Percentiles rank a stretch among this genome's conserved stretches.
These are phyloP conservation scores for Ceratocystis diversiconidia DNA, from an alignment of 2,329 filamentous ascomycete species.

Conservation along the genomic window DNA sequence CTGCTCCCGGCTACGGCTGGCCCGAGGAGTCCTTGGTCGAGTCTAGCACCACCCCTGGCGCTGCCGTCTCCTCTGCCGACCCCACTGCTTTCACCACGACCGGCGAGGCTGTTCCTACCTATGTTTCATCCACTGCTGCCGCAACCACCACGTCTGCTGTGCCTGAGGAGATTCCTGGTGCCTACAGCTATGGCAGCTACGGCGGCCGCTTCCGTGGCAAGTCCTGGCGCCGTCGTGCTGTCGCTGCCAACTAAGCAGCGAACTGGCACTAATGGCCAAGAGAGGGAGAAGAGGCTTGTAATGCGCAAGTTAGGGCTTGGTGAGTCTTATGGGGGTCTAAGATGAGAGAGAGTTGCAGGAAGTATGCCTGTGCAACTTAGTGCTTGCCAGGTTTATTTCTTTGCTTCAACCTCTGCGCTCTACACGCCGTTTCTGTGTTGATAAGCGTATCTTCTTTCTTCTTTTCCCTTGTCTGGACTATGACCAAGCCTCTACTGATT, in stretches of 20 bases:
- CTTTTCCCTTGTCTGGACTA: neutral
- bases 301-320: neutral
- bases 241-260: slow-evolving; percentile 8
- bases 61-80: slow-evolving; percentile 13
- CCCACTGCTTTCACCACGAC: neutral
- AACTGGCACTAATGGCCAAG: neutral
- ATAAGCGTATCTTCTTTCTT: neutral
- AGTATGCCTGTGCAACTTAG: too few relatives aligned
- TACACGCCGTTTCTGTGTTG: neutral
- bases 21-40: neutral
- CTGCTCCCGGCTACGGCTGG: slow-evolving; percentile 1
- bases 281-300: neutral
- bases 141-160: neutral
- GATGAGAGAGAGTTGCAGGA: too few relatives aligned
- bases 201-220: slow-evolving; percentile 10
- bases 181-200: slow-evolving; percentile 14
- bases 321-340: too few relatives aligned
- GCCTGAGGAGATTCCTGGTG: slow-evolving; percentile 14
- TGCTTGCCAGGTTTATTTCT: neutral
- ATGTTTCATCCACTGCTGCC: neutral
- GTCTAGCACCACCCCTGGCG: neutral
- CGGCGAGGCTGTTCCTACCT: neutral
- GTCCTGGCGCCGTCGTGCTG: slow-evolving; percentile 12
- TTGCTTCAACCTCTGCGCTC: neutral
- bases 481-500: neutral